Evolutionary conservation across 129 eudicot genomes (phyloP).

Genomic region (Flaveria brownii): DNA sequence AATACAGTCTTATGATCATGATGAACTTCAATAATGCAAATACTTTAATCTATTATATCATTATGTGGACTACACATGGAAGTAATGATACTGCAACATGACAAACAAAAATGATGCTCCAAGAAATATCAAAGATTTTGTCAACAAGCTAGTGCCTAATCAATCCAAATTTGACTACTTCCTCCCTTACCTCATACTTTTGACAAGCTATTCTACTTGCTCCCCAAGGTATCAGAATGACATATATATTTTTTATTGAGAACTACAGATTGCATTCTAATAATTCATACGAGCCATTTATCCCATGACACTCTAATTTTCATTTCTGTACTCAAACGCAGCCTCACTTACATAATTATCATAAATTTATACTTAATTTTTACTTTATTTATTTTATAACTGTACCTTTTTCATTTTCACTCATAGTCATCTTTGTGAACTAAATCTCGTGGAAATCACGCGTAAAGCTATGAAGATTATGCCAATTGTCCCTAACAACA

Average conservation of each 20-base stretch:
- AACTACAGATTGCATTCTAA: too few species aligned
- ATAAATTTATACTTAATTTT: too few species aligned
- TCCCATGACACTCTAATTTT: too few species aligned
- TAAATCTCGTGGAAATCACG: too few species aligned
- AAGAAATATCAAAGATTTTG: constrained; percentile 15
- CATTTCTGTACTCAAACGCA: too few species aligned
- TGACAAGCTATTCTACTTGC: background rate
- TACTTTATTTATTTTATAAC: too few species aligned
- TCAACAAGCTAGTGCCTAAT: constrained; percentile 16
- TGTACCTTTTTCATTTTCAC: too few species aligned
- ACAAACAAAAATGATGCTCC: constrained; percentile 14
- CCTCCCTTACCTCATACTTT: constrained; percentile 7
- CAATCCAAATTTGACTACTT: constrained; percentile 35
- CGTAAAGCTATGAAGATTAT: too few species aligned
- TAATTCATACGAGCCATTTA: too few species aligned
- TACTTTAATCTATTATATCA: background rate
- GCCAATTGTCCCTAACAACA: too few species aligned
- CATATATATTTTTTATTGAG: background rate
- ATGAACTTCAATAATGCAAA: background rate
- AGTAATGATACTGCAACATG: constrained; percentile 15
- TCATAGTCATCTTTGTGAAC: too few species aligned
- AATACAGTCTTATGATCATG: background rate
- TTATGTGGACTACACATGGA: background rate
- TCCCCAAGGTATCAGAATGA: background rate
- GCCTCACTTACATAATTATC: too few species aligned